These are phyloP conservation scores for Urochloa ruziziensis DNA, from an alignment of 176 grass and related monocot species.

Conservation along the genomic window DNA sequence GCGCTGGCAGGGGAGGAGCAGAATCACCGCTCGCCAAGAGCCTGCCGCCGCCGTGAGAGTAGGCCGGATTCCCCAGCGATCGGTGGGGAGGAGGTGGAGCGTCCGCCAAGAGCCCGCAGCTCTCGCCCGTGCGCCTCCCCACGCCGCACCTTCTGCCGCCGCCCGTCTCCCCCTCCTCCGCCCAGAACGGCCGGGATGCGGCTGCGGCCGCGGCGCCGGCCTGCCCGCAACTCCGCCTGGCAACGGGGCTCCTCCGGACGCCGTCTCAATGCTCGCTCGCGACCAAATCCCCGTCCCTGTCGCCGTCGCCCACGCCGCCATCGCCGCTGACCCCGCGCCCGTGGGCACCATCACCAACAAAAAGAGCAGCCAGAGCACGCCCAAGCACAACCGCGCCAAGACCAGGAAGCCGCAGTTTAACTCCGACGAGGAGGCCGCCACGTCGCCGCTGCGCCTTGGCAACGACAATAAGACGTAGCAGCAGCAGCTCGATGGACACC, in stretches of 20 bases:
- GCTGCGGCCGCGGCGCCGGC: background rate
- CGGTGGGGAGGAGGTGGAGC: too few species aligned
- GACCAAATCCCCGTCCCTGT: slow-evolving; percentile 16
- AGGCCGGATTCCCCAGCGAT: background rate
- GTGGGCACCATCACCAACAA: background rate
- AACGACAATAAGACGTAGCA: too few species aligned
- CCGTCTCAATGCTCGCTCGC: slow-evolving; percentile 38
- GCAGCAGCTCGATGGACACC: slow-evolving; percentile 1
- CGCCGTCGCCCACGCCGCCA: background rate
- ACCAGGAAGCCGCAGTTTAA: slow-evolving; percentile 10
- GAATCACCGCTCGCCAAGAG: background rate
- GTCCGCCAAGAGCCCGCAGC: slow-evolving; percentile 37
- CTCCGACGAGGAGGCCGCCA: slow-evolving; percentile 12
- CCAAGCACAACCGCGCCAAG: background rate
- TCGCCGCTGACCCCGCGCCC: slow-evolving; percentile 25
- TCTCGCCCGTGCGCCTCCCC: slow-evolving; percentile 37
- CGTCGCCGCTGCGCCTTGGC: slow-evolving; percentile 21
- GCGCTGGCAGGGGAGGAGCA: background rate
- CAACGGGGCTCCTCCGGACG: slow-evolving; percentile 39
- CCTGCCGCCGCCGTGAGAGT: slow-evolving; percentile 10
- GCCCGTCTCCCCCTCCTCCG: background rate
- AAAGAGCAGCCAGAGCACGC: slow-evolving; percentile 34
- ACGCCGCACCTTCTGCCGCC: background rate
- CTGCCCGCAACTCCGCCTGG: slow-evolving; percentile 24
- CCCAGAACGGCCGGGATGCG: slow-evolving; percentile 1